Conservation (phyloP, 2,329 filamentous ascomycete genomes). For the Colletotrichum spaethianum region DNA sequence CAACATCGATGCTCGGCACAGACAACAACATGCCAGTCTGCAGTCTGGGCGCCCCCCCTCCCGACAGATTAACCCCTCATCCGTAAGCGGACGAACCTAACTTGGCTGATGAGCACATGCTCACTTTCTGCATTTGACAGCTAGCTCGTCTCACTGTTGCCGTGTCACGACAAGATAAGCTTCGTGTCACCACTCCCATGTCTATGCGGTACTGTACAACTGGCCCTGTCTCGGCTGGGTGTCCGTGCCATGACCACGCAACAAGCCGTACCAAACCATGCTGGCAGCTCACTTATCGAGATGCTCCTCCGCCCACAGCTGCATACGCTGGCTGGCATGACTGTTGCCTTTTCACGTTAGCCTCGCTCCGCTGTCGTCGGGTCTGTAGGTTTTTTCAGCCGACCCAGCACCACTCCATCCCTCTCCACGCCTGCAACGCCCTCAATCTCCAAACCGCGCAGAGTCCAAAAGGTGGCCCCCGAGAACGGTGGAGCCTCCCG, state of each 20-base stretch:
- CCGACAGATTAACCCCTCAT: not conserved
- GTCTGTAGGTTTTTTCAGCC: not conserved
- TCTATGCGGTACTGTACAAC: too few relatives aligned
- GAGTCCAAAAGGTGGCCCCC: not conserved
- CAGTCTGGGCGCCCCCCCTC: not conserved
- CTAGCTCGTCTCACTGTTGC: slow-evolving; percentile 13
- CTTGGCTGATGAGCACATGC: slow-evolving; percentile 28
- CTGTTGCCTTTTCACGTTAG: not conserved
- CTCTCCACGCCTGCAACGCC: not conserved
- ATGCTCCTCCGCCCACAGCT: slow-evolving; percentile 6
- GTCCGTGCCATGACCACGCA: slow-evolving; percentile 15
- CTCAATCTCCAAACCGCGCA: not conserved
- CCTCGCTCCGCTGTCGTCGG: not conserved
- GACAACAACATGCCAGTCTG: slow-evolving; percentile 28
- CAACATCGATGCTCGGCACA: slow-evolving; percentile 20
- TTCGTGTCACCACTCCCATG: slow-evolving; percentile 13
- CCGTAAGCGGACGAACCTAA: slow-evolving; percentile 39
- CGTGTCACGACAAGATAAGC: slow-evolving; percentile 24
- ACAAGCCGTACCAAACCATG: slow-evolving; percentile 10
- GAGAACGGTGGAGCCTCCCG: slow-evolving; percentile 4
- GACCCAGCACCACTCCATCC: not conserved
- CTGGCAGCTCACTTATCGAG: slow-evolving; percentile 2
- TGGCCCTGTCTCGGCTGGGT: slow-evolving; percentile 18
- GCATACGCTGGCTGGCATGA: not conserved
- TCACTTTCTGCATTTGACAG: slow-evolving; percentile 34